These are phyloP conservation scores for Pterulicium gracile DNA, from an alignment of 1,284 basidiomycete genomes.

Conservation along the genomic window DNA sequence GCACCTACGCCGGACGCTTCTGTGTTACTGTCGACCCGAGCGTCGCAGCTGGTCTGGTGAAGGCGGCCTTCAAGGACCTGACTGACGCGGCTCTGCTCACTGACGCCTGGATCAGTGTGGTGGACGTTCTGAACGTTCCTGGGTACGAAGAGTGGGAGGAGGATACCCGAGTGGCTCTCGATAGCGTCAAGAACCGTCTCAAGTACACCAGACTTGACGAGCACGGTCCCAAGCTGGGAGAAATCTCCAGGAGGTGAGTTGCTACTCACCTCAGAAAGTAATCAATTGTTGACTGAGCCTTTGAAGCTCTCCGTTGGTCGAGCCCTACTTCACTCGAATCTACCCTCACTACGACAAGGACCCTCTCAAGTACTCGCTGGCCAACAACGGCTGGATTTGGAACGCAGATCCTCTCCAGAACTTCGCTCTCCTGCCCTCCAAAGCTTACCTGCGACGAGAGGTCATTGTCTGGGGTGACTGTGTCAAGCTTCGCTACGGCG, in stretches of 20 bases:
- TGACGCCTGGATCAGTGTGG: slow-evolving; percentile 63
- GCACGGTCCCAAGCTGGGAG: slow-evolving; percentile 78
- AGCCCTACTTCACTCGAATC: slow-evolving; percentile 84
- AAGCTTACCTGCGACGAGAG: slow-evolving; percentile 90
- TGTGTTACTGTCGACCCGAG: slow-evolving; percentile 51
- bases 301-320: slow-evolving; percentile 68
- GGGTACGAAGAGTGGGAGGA: slow-evolving; percentile 81
- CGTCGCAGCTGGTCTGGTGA: slow-evolving; percentile 58
- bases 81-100: slow-evolving; percentile 44
- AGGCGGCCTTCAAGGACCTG: slow-evolving; percentile 53
- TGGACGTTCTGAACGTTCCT: slow-evolving; percentile 82
- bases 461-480: slow-evolving; percentile 98
- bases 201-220: slow-evolving; percentile 75
- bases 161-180: slow-evolving; percentile 66
- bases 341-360: slow-evolving; percentile 49
- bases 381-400: slow-evolving; percentile 99
- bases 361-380: slow-evolving; percentile 66
- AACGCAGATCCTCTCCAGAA: slow-evolving; percentile 89
- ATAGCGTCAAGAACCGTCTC: slow-evolving; percentile 66
- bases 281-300: slow-evolving; percentile 6
- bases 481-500: slow-evolving; percentile 92
- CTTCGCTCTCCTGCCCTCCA: slow-evolving; percentile 93
- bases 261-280: neutral
- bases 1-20: slow-evolving; percentile 56
- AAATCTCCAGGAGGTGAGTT: slow-evolving; percentile 65